A percentile compares a stretch with the other conserved stretches of the same genome.
phyloP scores from a whole-genome alignment of 2,329 filamentous ascomycete genomes.

The Madurella mycetomatis region DNA sequence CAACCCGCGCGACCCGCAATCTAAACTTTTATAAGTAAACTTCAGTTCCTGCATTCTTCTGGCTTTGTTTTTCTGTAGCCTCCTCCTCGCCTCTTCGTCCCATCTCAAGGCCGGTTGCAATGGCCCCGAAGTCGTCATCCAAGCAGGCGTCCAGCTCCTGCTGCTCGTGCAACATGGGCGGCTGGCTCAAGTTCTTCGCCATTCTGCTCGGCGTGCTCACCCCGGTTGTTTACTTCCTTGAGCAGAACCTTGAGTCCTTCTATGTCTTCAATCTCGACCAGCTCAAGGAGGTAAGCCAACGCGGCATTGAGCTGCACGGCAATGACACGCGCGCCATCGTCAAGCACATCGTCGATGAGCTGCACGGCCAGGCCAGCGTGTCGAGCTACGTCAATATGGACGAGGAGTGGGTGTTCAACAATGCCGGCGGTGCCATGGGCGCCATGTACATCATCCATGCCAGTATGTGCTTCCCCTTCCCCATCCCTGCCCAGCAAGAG shows the following conservation, averaged over 20 bases:
- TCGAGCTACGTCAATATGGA: conserved; percentile 58
- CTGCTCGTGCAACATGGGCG: conserved; percentile 8
- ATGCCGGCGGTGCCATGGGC: conserved; percentile 86
- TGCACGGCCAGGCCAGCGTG: conserved; percentile 51
- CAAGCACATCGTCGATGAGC: conserved; percentile 63
- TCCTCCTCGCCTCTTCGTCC: neutral
- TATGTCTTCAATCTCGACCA: conserved; percentile 71
- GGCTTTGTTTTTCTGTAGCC: neutral
- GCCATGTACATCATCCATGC: conserved; percentile 88
- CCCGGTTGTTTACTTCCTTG: conserved; percentile 51
- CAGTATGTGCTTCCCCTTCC: conserved; percentile 49
- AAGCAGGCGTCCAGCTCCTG: conserved; percentile 9
- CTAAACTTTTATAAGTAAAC: neutral
- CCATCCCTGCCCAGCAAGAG: neutral
- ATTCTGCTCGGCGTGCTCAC: conserved; percentile 52
- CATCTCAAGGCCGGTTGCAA: conserved; percentile 7
- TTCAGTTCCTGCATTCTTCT: neutral
- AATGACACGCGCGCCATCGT: conserved; percentile 70
- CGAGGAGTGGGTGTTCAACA: conserved; percentile 89
- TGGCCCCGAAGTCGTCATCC: conserved; percentile 21
- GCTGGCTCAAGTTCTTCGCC: conserved; percentile 44
- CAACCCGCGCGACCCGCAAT: conserved; percentile 2
- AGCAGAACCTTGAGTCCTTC: conserved; percentile 58
- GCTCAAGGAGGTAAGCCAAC: conserved; percentile 63
- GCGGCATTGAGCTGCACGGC: conserved; percentile 63